phyloP scores from a whole-genome alignment of 768 basidiomycete genomes.

The Pleurotus pulmonarius region DNA sequence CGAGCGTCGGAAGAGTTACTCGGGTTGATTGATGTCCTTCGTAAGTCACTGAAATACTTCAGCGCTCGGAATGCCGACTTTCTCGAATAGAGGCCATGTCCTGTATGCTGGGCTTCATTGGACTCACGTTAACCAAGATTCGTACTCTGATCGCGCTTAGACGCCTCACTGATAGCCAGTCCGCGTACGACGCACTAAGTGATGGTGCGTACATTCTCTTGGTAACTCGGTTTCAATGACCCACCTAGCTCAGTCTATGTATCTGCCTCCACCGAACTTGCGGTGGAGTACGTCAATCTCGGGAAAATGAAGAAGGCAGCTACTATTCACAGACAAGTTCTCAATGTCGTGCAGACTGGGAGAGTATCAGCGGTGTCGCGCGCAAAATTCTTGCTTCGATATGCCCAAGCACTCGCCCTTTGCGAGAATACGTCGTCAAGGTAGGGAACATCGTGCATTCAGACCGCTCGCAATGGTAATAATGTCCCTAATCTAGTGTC shows the following conservation, averaged over 20 bases:
- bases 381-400: conserved; percentile 55
- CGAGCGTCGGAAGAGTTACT: conserved; percentile 31
- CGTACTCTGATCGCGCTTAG: conserved; percentile 63
- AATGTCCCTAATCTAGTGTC: conserved; percentile 26
- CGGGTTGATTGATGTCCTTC: conserved; percentile 44
- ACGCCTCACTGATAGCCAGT: conserved; percentile 50
- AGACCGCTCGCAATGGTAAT: no score
- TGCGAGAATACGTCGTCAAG: conserved; percentile 57
- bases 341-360: conserved; percentile 39
- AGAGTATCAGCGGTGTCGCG: conserved; percentile 48
- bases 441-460: conserved; percentile 26
- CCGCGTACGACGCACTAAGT: conserved; percentile 26
- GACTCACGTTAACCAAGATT: conserved; percentile 61
- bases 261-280: conserved; percentile 63
- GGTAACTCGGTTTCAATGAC: background rate
- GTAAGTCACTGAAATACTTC: conserved; percentile 32
- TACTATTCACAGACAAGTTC: conserved; percentile 57
- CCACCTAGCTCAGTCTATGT: conserved; percentile 36
- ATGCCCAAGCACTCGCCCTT: conserved; percentile 61
- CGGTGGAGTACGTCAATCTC: conserved; percentile 73
- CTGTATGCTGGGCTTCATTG: conserved; percentile 66
- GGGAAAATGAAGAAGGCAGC: conserved; percentile 71
- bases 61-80: conserved; percentile 1
- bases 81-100: conserved; percentile 45
- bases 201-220: conserved; percentile 38